Conservation (phyloP, 129 eudicot genomes). For the Smallanthus sonchifolius region DNA sequence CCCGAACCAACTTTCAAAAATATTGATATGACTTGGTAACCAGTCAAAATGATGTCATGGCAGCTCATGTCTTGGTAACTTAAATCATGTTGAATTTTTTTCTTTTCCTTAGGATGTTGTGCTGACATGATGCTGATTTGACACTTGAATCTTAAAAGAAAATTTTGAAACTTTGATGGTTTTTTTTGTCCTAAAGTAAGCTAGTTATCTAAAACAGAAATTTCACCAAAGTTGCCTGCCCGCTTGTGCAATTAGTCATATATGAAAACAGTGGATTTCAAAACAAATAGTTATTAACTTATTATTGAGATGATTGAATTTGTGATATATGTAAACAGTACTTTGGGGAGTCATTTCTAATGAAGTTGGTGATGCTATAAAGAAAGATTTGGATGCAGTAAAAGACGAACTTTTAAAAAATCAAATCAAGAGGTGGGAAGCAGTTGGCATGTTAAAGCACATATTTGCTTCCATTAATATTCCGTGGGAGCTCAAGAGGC, state of each 20-base stretch:
- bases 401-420: slow-evolving; percentile 46
- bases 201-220: background rate
- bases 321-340: slow-evolving; percentile 42
- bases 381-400: slow-evolving; percentile 48
- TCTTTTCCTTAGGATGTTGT: background rate
- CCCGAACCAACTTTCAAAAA: background rate
- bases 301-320: background rate
- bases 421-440: slow-evolving; percentile 78
- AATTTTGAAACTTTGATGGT: background rate
- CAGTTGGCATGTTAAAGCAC: slow-evolving; percentile 69
- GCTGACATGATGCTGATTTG: background rate
- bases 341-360: slow-evolving; percentile 63
- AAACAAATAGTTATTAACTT: background rate
- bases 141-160: background rate
- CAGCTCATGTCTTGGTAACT: background rate
- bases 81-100: background rate
- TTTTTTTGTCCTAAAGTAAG: background rate
- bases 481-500: slow-evolving; percentile 65
- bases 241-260: background rate
- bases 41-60: background rate
- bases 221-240: background rate
- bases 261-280: background rate
- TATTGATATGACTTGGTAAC: background rate
- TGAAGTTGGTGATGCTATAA: slow-evolving; percentile 51
- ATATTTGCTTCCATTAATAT: slow-evolving; percentile 51